Conservation (phyloP, 208 protist genomes). For the Leishmania turanica region DNA sequence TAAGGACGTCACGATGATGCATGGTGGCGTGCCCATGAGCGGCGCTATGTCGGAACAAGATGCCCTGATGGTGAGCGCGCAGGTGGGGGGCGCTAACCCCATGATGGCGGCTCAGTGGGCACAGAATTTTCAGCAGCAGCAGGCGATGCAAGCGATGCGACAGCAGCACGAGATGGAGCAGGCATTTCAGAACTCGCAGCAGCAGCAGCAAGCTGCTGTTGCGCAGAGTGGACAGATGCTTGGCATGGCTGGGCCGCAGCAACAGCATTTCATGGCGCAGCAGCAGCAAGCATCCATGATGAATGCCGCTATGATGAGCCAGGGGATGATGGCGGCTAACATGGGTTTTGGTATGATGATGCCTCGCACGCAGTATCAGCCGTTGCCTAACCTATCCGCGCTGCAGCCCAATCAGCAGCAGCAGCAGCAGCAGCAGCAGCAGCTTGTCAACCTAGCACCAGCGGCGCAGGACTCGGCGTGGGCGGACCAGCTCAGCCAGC, state of each 20-base stretch:
- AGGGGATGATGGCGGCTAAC: constrained; percentile 42
- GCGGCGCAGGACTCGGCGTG: constrained; percentile 39
- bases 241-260: constrained; percentile 24
- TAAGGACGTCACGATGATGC: constrained; percentile 73
- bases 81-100: constrained; percentile 15
- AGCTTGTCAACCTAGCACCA: constrained; percentile 14
- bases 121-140: constrained; percentile 57
- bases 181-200: constrained; percentile 42
- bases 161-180: constrained; percentile 76
- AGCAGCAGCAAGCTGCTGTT: constrained; percentile 18
- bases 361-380: constrained; percentile 51
- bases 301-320: constrained; percentile 47
- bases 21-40: constrained; percentile 42
- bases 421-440: constrained; percentile 22
- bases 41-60: constrained; percentile 58
- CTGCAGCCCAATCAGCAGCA: constrained; percentile 33
- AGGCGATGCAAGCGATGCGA: constrained; percentile 42
- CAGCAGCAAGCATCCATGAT: constrained; percentile 39
- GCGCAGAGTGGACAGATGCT: constrained; percentile 24
- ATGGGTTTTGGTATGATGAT: constrained; percentile 56
- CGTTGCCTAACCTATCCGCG: constrained; percentile 32
- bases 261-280: constrained; percentile 44
- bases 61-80: constrained; percentile 42
- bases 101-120: constrained; percentile 57
- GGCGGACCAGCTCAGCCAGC: constrained; percentile 60